These are phyloP conservation scores for Talaromyces sp. DNA, from an alignment of 2,329 filamentous ascomycete species.

Conservation along the genomic window DNA sequence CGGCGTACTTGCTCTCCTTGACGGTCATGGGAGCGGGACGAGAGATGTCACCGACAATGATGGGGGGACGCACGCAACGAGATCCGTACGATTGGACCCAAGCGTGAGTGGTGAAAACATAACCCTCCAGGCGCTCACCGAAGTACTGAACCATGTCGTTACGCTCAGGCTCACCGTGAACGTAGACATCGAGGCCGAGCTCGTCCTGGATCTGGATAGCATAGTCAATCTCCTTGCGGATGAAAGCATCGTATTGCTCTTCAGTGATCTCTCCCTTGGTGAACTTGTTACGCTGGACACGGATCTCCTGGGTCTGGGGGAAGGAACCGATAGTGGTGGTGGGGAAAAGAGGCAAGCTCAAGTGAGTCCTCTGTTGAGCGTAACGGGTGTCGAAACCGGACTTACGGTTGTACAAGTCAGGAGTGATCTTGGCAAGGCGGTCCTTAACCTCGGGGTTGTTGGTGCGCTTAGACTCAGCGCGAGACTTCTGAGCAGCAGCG, in stretches of 20 bases:
- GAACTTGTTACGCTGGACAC: slow-evolving; percentile 94
- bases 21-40: slow-evolving; percentile 97
- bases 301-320: slow-evolving; percentile 98
- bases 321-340: slow-evolving; percentile 99
- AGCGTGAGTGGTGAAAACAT: slow-evolving; percentile 97
- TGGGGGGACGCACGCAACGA: slow-evolving; percentile 95
- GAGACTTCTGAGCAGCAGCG: slow-evolving; percentile 86
- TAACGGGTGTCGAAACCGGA: slow-evolving; percentile 83
- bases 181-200: slow-evolving; percentile 92
- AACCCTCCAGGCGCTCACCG: slow-evolving; percentile 89
- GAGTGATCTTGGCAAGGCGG: slow-evolving; percentile 81
- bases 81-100: slow-evolving; percentile 99
- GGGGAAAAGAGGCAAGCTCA: slow-evolving; percentile 94
- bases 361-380: slow-evolving; percentile 81
- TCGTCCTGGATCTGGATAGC: slow-evolving; percentile 97
- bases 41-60: slow-evolving; percentile 98
- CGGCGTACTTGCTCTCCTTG: slow-evolving; percentile 99
- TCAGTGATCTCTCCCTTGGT: slow-evolving; percentile 96
- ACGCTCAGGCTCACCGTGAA: slow-evolving; percentile 98
- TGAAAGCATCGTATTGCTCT: slow-evolving; percentile 96
- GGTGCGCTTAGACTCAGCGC: slow-evolving; percentile 87
- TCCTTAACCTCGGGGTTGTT: slow-evolving; percentile 98
- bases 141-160: slow-evolving; percentile 99
- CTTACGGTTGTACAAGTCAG: slow-evolving; percentile 86
- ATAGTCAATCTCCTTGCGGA: slow-evolving; percentile 95